These are phyloP conservation scores for Yarrowia yakushimensis DNA, from an alignment of 805 yeast genomes.

Conservation along the genomic window DNA sequence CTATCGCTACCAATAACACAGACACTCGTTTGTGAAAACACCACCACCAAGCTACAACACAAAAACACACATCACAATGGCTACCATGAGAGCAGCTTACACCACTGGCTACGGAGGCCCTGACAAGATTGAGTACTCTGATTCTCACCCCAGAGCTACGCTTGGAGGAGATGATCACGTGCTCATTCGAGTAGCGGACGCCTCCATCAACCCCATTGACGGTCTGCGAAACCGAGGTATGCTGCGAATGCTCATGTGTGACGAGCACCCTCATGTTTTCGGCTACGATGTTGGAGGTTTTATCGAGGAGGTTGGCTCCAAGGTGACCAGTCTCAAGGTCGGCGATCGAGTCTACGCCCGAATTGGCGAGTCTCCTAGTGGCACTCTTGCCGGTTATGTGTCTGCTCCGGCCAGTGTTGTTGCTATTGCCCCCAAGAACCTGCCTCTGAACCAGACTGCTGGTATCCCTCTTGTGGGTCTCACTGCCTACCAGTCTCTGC, in stretches of 20 bases:
- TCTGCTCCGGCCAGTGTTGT: slow-evolving; percentile 23
- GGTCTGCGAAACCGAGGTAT: slow-evolving; percentile 28
- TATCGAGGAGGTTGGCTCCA: slow-evolving; percentile 32
- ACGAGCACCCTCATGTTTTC: slow-evolving; percentile 36
- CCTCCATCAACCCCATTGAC: slow-evolving; percentile 34
- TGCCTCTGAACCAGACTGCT: slow-evolving; percentile 30
- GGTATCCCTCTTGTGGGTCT: slow-evolving; percentile 29
- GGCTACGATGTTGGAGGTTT: slow-evolving; percentile 34
- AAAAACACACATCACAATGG: neutral
- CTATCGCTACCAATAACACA: neutral
- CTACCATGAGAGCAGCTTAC: slow-evolving; percentile 13
- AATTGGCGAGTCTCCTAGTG: slow-evolving; percentile 21
- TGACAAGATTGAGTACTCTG: slow-evolving; percentile 10
- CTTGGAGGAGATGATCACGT: slow-evolving; percentile 22
- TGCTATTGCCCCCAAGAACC: slow-evolving; percentile 29
- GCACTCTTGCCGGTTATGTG: slow-evolving; percentile 30
- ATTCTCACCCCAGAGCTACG: neutral
- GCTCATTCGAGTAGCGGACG: slow-evolving; percentile 31
- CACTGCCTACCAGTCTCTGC: slow-evolving; percentile 28
- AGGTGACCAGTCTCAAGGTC: slow-evolving; percentile 27
- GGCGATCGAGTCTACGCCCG: slow-evolving; percentile 31
- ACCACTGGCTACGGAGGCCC: slow-evolving; percentile 13
- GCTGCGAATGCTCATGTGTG: slow-evolving; percentile 14
- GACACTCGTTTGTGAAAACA: no score
- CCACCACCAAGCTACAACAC: neutral